These are phyloP conservation scores for Tremella mesenterica DNA, from an alignment of 768 basidiomycete genomes.

Conservation along the genomic window DNA sequence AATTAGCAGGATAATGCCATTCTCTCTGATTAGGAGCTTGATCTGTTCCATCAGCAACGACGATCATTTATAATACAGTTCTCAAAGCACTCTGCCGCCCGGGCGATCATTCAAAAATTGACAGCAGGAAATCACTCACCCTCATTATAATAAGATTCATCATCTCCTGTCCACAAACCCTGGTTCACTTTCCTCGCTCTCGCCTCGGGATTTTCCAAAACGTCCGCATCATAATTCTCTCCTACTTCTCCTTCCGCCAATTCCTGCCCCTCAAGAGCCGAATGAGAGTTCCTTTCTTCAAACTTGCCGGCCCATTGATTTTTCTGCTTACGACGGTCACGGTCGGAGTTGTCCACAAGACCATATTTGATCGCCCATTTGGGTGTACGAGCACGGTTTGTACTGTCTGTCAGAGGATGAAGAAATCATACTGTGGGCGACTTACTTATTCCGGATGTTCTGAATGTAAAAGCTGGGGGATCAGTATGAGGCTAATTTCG, in stretches of 20 bases:
- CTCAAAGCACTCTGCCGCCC: too few species aligned
- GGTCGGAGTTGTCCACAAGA: constrained; percentile 69
- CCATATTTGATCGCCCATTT: constrained; percentile 77
- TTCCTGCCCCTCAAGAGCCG: constrained; percentile 61
- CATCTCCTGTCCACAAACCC: constrained; percentile 38
- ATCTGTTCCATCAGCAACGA: constrained; percentile 20
- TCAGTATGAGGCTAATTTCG: constrained; percentile 1
- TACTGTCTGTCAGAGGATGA: constrained; percentile 42
- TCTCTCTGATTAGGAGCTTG: constrained; percentile 42
- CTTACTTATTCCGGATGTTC: constrained; percentile 81
- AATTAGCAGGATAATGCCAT: constrained; percentile 46
- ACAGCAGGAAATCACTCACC: constrained; percentile 27
- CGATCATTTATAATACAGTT: background rate
- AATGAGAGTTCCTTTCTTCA: constrained; percentile 65
- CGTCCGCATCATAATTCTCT: constrained; percentile 34
- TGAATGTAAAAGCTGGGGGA: constrained; percentile 47
- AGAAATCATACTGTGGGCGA: background rate
- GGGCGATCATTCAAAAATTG: background rate
- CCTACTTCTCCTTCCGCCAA: constrained; percentile 68
- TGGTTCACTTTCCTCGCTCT: constrained; percentile 29
- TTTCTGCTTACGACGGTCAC: constrained; percentile 66
- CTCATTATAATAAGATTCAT: constrained; percentile 42
- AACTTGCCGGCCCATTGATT: constrained; percentile 83
- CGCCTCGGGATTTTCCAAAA: constrained; percentile 22
- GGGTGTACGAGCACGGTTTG: constrained; percentile 82